Base-by-base conservation (phyloP, 805 yeast genomes). In the Spathaspora girioi region DNA sequence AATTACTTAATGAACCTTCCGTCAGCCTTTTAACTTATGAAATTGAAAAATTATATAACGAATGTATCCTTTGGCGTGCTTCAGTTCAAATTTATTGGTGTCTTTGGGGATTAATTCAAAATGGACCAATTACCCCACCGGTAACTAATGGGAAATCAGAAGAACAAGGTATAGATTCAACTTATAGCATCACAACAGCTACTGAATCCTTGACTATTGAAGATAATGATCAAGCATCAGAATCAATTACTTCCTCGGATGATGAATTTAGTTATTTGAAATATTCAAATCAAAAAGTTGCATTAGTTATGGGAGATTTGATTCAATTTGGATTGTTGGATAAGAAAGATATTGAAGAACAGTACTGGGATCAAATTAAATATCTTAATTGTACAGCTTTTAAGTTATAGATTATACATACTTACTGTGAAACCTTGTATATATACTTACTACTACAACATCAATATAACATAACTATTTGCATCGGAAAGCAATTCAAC, bases 31-130 rank as follows among this genome's bases (percentile, higher is more conserved):
- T 72, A 26, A 70, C 76, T 53, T 65, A 62, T 49, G 79, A 75
- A 55, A 69, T 85, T 11, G 78, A 76, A 47, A 65, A 71, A 46
- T 66, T 90, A 42, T 81, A 81, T 60, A 82, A 86, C 58, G 89
- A 89, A 55, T 78, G 84, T 29, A 70, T 81, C 1, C 75, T 76
- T 50, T 93, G 97, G 97, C 78, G 97, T 61, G 83, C 96, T 1
- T 74, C 89, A 0, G 93, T 82, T 19, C 86, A 86, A 46, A 74
- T 88, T 9, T 81, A 79, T 62, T 93, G 99, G 99, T 78, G 86
- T 4, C 63, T 92, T 26, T 93, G 99, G 99, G 98, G 96, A 1
- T 77, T 94, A 43, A 79, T 94, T 32, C 96, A 89, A 65, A 83
- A 86, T 57, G 90, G 69, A 47, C 76, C 72, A n/a, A 47, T 60